These are phyloP conservation scores for Salix viminalis DNA, from an alignment of 345 rosid genomes.

Conservation along the genomic window DNA sequence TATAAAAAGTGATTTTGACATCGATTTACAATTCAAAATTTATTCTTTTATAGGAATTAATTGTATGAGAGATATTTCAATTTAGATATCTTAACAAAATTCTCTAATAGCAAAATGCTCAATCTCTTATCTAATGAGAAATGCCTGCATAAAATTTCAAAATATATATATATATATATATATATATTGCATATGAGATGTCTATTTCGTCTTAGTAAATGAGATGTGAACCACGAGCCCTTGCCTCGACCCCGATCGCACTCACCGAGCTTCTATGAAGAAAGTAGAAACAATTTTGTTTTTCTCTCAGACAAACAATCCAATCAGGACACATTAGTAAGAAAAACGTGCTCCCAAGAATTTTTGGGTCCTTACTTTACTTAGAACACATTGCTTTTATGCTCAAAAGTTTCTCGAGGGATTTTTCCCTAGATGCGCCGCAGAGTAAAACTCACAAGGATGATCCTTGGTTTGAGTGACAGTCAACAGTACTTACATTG, in stretches of 20 bases:
- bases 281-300: not conserved
- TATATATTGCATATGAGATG: not conserved
- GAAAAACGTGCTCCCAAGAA: slow-evolving; percentile 17
- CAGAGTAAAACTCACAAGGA: not conserved
- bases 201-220: not conserved
- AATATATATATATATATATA: too few relatives aligned
- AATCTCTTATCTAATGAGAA: too few relatives aligned
- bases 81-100: too few relatives aligned
- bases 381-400: slow-evolving; percentile 1
- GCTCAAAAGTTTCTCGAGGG: not conserved
- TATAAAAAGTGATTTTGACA: too few relatives aligned
- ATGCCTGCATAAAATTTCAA: too few relatives aligned
- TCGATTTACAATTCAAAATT: too few relatives aligned
- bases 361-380: not conserved
- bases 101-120: too few relatives aligned
- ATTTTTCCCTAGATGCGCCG: not conserved
- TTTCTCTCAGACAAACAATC: not conserved
- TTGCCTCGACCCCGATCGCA: not conserved
- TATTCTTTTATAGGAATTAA: too few relatives aligned
- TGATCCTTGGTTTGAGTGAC: too few relatives aligned
- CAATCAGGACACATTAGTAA: not conserved
- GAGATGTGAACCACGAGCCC: not conserved
- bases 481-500: too few relatives aligned
- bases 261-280: not conserved
- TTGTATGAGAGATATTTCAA: too few relatives aligned